These are phyloP conservation scores for Epichloe coenophiala DNA, from an alignment of 2,329 filamentous ascomycete species.

Conservation along the genomic window DNA sequence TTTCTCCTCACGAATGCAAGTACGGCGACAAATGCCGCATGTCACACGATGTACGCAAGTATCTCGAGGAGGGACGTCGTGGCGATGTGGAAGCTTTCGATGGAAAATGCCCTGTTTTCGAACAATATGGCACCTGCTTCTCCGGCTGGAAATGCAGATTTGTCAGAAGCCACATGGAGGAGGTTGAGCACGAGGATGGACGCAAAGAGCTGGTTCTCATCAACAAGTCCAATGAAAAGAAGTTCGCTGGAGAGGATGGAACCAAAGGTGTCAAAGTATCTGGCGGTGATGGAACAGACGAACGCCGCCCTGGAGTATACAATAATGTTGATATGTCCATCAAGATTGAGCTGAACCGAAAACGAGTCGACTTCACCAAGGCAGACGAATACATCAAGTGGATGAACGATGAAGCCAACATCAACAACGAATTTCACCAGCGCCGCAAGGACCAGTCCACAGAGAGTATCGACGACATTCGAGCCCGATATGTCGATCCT, in stretches of 20 bases:
- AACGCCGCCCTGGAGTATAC: constrained; percentile 51
- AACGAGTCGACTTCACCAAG: constrained; percentile 54
- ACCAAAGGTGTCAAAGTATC: constrained; percentile 9
- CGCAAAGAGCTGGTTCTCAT: constrained; percentile 67
- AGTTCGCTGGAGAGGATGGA: constrained; percentile 3
- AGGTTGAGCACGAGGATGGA: constrained; percentile 65
- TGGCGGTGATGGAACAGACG: constrained; percentile 19
- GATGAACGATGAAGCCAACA: constrained; percentile 50
- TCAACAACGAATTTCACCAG: constrained; percentile 26
- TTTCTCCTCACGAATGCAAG: constrained; percentile 63
- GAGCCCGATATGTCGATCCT: constrained; percentile 71
- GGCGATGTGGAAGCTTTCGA: constrained; percentile 64
- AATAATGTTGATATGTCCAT: constrained; percentile 58
- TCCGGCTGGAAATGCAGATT: constrained; percentile 94
- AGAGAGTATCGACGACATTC: constrained; percentile 49
- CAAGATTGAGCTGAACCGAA: constrained; percentile 65
- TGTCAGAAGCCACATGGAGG: constrained; percentile 71
- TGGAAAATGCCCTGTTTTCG: constrained; percentile 71
- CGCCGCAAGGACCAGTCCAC: constrained; percentile 28
- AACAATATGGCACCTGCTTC: constrained; percentile 60
- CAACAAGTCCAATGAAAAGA: constrained; percentile 21
- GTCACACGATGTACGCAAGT: constrained; percentile 74
- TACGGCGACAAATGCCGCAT: constrained; percentile 72
- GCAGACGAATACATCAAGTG: constrained; percentile 67
- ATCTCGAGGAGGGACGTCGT: constrained; percentile 69